These are phyloP conservation scores for Tremella mesenterica DNA, from an alignment of 768 basidiomycete genomes.

Conservation along the genomic window DNA sequence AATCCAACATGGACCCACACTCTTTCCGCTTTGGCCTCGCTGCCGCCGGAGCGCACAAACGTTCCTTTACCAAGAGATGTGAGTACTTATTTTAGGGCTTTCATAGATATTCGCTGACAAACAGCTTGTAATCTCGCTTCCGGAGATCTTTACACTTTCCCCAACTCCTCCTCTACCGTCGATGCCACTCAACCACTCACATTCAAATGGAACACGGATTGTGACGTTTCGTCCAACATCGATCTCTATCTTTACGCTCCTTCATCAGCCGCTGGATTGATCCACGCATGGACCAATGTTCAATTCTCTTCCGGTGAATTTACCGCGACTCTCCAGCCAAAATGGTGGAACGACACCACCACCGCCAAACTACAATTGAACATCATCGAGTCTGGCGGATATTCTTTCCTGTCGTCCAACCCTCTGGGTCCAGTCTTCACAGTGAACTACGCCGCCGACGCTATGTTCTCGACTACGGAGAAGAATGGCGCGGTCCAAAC, in stretches of 20 bases:
- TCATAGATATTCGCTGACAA: neutral
- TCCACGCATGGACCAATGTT: constrained; percentile 39
- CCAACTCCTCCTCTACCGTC: constrained; percentile 28
- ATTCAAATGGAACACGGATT: constrained; percentile 44
- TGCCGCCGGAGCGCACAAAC: constrained; percentile 11
- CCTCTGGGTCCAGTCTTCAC: constrained; percentile 43
- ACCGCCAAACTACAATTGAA: constrained; percentile 40
- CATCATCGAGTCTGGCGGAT: constrained; percentile 35
- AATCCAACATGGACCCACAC: neutral
- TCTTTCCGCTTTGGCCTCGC: constrained; percentile 31
- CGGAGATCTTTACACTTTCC: constrained; percentile 43
- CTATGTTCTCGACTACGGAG: constrained; percentile 32
- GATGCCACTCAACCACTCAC: constrained; percentile 37
- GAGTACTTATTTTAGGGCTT: neutral
- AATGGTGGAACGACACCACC: constrained; percentile 45
- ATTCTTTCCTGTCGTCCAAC: constrained; percentile 24
- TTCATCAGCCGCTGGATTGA: constrained; percentile 24
- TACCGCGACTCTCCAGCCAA: constrained; percentile 35
- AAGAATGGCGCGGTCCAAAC: constrained; percentile 26
- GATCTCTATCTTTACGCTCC: constrained; percentile 44
- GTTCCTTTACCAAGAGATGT: constrained; percentile 7
- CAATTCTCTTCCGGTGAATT: constrained; percentile 31
- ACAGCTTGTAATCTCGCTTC: constrained; percentile 35
- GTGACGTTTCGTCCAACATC: constrained; percentile 32
- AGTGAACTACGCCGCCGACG: constrained; percentile 35